phyloP scores from a whole-genome alignment of 306 rosid species.

The Prunus kanzakura region DNA sequence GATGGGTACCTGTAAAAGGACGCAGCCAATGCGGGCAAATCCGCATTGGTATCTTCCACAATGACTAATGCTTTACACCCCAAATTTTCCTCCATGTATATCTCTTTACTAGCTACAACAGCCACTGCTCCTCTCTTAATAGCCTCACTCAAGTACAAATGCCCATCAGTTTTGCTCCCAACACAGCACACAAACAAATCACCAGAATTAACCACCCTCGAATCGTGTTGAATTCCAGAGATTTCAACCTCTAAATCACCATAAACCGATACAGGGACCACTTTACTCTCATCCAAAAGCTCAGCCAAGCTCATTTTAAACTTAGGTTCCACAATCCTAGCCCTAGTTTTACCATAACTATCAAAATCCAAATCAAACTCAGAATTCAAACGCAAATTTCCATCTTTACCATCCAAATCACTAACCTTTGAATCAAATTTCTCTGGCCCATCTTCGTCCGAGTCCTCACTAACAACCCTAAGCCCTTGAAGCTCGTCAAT shows the following conservation, averaged over 20 bases:
- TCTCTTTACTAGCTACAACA: constrained; percentile 89
- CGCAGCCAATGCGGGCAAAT: constrained; percentile 74
- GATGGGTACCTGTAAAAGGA: constrained; percentile 83
- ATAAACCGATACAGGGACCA: constrained; percentile 78
- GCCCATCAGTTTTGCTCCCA: constrained; percentile 62
- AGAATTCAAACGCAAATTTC: constrained; percentile 31
- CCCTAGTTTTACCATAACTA: constrained; percentile 58
- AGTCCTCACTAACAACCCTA: constrained; percentile 24
- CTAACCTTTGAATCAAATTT: constrained; percentile 28
- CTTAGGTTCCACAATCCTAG: constrained; percentile 81
- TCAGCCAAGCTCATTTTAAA: constrained; percentile 83
- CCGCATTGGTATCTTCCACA: constrained; percentile 77
- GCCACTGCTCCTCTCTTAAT: constrained; percentile 95
- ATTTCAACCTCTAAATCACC: constrained; percentile 88
- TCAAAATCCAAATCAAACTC: constrained; percentile 85
- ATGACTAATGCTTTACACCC: constrained; percentile 92
- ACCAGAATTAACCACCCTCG: constrained; percentile 61
- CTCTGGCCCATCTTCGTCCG: constrained; percentile 28
- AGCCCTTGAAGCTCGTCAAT: constrained; percentile 67
- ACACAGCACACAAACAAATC: constrained; percentile 85
- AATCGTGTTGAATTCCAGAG: constrained; percentile 89
- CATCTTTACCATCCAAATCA: constrained; percentile 26
- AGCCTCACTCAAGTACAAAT: constrained; percentile 79
- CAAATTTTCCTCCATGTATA: constrained; percentile 75
- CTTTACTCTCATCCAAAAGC: constrained; percentile 91